Conservation (phyloP, 495 filamentous ascomycete genomes). For the Neurospora sp. region DNA sequence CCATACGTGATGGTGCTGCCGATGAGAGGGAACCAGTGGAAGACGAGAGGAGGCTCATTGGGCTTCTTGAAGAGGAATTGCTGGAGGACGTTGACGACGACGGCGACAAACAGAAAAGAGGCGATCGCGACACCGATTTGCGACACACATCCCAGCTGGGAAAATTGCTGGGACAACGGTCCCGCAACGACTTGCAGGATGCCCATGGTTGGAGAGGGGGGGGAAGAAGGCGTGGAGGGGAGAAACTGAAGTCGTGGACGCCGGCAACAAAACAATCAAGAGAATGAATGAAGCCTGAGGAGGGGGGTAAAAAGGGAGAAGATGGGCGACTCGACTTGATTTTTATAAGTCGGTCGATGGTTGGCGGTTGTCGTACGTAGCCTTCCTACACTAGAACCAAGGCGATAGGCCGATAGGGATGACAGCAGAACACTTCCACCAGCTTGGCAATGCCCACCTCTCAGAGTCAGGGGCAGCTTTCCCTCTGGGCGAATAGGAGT, state of each 20-base stretch:
- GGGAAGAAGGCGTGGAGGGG: background rate
- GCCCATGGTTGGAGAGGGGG: conserved; percentile 31
- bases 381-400: background rate
- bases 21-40: conserved; percentile 73
- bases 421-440: background rate
- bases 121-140: conserved; percentile 36
- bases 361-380: conserved; percentile 1
- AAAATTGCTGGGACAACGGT: conserved; percentile 34
- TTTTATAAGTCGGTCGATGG: background rate
- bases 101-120: conserved; percentile 39
- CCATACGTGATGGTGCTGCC: conserved; percentile 74
- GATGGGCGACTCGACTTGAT: background rate
- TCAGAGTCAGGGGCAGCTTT: background rate
- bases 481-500: background rate
- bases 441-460: background rate
- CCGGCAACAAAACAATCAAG: background rate
- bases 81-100: conserved; percentile 55
- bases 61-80: conserved; percentile 63
- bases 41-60: conserved; percentile 70
- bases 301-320: background rate
- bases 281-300: background rate
- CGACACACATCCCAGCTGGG: conserved; percentile 30
- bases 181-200: conserved; percentile 36
- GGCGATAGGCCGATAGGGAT: background rate
- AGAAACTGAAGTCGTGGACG: background rate